A percentile compares a stretch with the other conserved stretches of the same genome.
These are phyloP conservation scores for Kondoa malvinella DNA, from an alignment of 768 basidiomycete species.

Conservation along the genomic window DNA sequence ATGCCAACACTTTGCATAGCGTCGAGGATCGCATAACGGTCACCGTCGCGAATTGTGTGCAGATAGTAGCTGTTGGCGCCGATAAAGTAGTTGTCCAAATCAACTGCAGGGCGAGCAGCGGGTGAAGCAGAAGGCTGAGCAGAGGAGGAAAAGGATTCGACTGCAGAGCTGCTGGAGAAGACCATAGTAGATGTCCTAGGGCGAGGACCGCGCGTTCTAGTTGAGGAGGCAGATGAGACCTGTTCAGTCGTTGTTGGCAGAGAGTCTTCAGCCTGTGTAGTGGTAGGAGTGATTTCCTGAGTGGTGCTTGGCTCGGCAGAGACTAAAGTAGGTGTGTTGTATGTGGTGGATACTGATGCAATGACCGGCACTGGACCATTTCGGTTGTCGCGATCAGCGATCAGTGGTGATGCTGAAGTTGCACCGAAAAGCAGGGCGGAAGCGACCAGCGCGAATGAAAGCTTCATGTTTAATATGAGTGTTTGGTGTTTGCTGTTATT, in stretches of 20 bases:
- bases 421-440: background rate
- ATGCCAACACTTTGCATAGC: constrained; percentile 26
- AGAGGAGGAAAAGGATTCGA: too few relatives aligned
- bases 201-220: background rate
- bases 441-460: background rate
- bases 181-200: background rate
- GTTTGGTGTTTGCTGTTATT: background rate
- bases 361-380: background rate
- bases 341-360: background rate
- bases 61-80: constrained; percentile 29
- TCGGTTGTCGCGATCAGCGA: background rate
- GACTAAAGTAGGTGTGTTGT: too few relatives aligned
- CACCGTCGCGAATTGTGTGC: constrained; percentile 17
- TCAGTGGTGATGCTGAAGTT: background rate
- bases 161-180: background rate
- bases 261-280: background rate
- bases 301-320: too few relatives aligned
- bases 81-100: background rate
- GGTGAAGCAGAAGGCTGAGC: background rate
- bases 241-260: background rate
- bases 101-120: background rate
- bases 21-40: constrained; percentile 23
- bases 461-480: background rate
- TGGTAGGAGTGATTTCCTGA: background rate
- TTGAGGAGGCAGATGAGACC: background rate